Evolutionary conservation across 2,329 filamentous ascomycete genomes (phyloP).

Genomic region (Aureobasidium sp.): DNA sequence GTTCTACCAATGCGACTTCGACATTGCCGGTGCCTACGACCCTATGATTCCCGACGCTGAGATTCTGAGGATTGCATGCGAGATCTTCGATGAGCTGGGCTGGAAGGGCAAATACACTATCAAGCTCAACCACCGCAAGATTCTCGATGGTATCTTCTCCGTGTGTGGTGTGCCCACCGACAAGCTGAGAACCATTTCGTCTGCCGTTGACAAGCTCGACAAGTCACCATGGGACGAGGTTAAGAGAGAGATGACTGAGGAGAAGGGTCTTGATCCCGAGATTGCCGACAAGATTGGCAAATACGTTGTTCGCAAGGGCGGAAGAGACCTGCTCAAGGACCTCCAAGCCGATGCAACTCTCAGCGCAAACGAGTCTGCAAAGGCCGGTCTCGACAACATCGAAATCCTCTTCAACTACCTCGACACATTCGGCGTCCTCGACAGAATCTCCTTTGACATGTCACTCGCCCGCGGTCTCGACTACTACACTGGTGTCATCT

Average conservation of each 20-base stretch:
- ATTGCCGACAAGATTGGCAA: constrained; percentile 82
- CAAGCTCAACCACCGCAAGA: constrained; percentile 92
- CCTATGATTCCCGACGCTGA: constrained; percentile 89
- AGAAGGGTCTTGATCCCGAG: constrained; percentile 69
- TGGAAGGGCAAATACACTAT: constrained; percentile 72
- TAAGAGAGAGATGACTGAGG: constrained; percentile 83
- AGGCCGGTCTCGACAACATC: constrained; percentile 75
- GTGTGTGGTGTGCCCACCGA: constrained; percentile 82
- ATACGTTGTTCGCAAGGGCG: constrained; percentile 71
- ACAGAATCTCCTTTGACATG: constrained; percentile 79
- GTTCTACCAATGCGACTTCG: constrained; percentile 97
- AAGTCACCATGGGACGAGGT: constrained; percentile 84
- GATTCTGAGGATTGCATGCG: constrained; percentile 72
- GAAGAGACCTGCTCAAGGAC: constrained; percentile 62
- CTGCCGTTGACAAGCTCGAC: constrained; percentile 91
- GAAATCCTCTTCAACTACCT: constrained; percentile 73
- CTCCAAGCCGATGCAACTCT: constrained; percentile 61
- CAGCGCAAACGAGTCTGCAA: constrained; percentile 63
- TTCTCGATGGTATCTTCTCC: constrained; percentile 85
- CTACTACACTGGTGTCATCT: constrained; percentile 86
- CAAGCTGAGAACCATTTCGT: constrained; percentile 82
- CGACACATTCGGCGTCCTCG: constrained; percentile 63
- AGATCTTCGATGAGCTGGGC: constrained; percentile 74
- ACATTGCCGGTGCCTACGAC: constrained; percentile 83
- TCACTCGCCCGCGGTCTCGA: constrained; percentile 85